Conservation (phyloP, 2,329 filamentous ascomycete species). For the Phialophora chinensis region DNA sequence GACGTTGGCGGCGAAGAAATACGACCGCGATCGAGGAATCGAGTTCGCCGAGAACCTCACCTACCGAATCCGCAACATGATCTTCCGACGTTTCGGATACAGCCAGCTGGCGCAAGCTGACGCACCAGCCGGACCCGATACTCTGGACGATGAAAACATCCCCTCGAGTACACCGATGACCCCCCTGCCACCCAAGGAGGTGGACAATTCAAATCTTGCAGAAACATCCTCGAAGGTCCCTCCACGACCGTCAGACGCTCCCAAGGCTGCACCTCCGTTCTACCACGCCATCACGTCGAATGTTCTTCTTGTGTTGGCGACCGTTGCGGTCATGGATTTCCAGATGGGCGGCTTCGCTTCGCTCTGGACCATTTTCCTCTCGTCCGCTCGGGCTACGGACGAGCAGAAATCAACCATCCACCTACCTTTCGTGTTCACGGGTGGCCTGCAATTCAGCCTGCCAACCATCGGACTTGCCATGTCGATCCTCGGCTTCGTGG, state of each 20-base stretch:
- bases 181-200: slow-evolving; percentile 29
- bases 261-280: slow-evolving; percentile 47
- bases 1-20: slow-evolving; percentile 41
- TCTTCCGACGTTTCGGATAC: slow-evolving; percentile 36
- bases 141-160: slow-evolving; percentile 28
- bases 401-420: slow-evolving; percentile 51
- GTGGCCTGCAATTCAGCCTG: slow-evolving; percentile 74
- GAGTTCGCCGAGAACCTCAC: slow-evolving; percentile 35
- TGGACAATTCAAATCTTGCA: slow-evolving; percentile 46
- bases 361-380: slow-evolving; percentile 78
- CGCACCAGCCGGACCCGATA: slow-evolving; percentile 19
- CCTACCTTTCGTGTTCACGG: slow-evolving; percentile 66
- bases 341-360: slow-evolving; percentile 76
- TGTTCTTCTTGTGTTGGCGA: slow-evolving; percentile 63
- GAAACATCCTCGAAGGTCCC: slow-evolving; percentile 8
- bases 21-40: slow-evolving; percentile 33
- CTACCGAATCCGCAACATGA: slow-evolving; percentile 26
- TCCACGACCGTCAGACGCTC: slow-evolving; percentile 5
- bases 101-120: slow-evolving; percentile 28
- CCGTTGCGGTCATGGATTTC: slow-evolving; percentile 73
- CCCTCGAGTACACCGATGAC: slow-evolving; percentile 29
- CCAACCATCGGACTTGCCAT: slow-evolving; percentile 75
- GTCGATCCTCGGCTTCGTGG: slow-evolving; percentile 74
- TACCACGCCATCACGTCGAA: slow-evolving; percentile 61
- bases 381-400: slow-evolving; percentile 66